Evolutionary conservation across 352 stramenopile species (phyloP).

Genomic region (Phytophthora agathidicida): DNA sequence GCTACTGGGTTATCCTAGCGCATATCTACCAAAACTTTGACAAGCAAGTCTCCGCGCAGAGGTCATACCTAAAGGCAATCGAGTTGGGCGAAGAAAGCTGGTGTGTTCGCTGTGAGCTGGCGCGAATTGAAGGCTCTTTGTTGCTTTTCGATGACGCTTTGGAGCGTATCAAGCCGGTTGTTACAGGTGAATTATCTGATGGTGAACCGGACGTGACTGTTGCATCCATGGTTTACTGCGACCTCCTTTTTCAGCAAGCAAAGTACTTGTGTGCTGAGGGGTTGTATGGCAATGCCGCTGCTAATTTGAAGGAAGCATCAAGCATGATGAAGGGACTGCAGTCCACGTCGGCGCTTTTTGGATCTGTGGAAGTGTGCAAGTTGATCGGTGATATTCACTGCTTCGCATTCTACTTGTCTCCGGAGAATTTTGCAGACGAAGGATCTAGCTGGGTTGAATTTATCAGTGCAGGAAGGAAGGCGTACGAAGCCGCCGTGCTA

Average conservation of each 20-base stretch:
- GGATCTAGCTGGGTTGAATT: slow-evolving; percentile 66
- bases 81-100: slow-evolving; percentile 69
- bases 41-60: slow-evolving; percentile 78
- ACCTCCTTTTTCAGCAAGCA: slow-evolving; percentile 80
- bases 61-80: slow-evolving; percentile 81
- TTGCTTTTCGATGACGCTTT: slow-evolving; percentile 78
- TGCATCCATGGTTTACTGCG: slow-evolving; percentile 62
- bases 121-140: slow-evolving; percentile 77
- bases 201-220: slow-evolving; percentile 36
- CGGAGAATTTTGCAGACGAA: slow-evolving; percentile 54
- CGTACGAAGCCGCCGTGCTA: slow-evolving; percentile 53
- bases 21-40: slow-evolving; percentile 86
- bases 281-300: slow-evolving; percentile 68
- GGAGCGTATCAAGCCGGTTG: slow-evolving; percentile 53
- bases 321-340: slow-evolving; percentile 47
- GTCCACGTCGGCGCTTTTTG: slow-evolving; percentile 27
- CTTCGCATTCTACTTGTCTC: slow-evolving; percentile 85
- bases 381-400: slow-evolving; percentile 82
- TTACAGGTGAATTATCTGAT: slow-evolving; percentile 27
- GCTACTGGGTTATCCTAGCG: slow-evolving; percentile 74
- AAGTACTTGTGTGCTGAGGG: slow-evolving; percentile 79
- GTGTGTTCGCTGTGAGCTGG: slow-evolving; percentile 79
- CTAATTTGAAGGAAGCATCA: slow-evolving; percentile 70
- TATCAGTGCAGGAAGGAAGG: slow-evolving; percentile 53
- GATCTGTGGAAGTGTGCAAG: slow-evolving; percentile 58